Percentiles rank a stretch among this genome's conserved stretches.
phyloP scores from a whole-genome alignment of 2,329 filamentous ascomycete species.

The Diaporthe capsici region DNA sequence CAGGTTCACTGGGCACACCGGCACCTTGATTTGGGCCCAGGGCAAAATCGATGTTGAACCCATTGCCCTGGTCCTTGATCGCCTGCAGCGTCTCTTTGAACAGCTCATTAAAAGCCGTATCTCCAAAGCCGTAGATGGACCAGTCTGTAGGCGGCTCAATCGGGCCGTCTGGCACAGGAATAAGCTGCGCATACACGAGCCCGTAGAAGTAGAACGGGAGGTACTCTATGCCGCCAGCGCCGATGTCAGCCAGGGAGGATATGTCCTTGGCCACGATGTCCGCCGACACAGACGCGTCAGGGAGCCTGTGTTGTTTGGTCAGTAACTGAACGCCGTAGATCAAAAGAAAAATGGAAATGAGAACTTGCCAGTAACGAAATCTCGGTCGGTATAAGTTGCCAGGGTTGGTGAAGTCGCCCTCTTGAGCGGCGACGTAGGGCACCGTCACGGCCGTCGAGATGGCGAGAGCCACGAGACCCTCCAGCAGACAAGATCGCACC shows the following conservation, averaged over 20 bases:
- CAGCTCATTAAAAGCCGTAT: conserved; percentile 45
- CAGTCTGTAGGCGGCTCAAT: conserved; percentile 36
- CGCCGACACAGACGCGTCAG: conserved; percentile 25
- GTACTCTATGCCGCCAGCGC: conserved; percentile 36
- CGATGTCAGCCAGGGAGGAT: conserved; percentile 13
- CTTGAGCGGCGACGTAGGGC: background rate
- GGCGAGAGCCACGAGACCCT: background rate
- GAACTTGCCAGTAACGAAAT: conserved; percentile 31
- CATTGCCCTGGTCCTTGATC: conserved; percentile 52
- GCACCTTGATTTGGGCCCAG: conserved; percentile 63
- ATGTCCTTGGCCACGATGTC: conserved; percentile 36
- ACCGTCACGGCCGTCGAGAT: background rate
- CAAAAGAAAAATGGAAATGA: background rate
- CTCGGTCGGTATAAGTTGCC: conserved; percentile 22
- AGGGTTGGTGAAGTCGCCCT: conserved; percentile 23
- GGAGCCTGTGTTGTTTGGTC: conserved; percentile 3
- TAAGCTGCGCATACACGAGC: background rate
- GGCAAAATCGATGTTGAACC: conserved; percentile 59
- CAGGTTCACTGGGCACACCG: conserved; percentile 51
- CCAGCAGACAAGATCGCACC: background rate
- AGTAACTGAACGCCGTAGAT: background rate
- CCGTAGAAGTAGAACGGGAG: conserved; percentile 39
- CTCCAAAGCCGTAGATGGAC: conserved; percentile 52
- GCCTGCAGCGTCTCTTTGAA: conserved; percentile 45
- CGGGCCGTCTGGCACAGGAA: background rate